A percentile compares a stretch with the other conserved stretches of the same genome.
Conservation (phyloP, 2,329 filamentous ascomycete species). For the Aphanoascus verrucosus region DNA sequence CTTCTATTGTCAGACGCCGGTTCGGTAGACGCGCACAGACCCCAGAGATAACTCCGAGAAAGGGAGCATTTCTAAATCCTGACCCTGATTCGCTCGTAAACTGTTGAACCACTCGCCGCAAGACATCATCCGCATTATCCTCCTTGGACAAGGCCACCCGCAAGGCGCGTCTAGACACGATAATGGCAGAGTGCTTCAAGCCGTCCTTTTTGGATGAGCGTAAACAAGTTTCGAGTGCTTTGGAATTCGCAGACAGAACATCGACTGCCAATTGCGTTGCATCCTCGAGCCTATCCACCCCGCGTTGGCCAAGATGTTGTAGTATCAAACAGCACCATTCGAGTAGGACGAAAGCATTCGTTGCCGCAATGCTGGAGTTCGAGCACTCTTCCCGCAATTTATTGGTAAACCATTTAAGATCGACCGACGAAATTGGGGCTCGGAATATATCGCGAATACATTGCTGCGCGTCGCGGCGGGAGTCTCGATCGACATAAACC, state of each 20-base stretch:
- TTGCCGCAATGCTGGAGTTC: conserved; percentile 66
- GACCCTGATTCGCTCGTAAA: conserved; percentile 59
- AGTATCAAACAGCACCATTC: conserved; percentile 82
- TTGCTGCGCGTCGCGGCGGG: conserved; percentile 69
- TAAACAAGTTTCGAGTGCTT: conserved; percentile 67
- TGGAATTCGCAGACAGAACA: conserved; percentile 58
- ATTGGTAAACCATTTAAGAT: conserved; percentile 49
- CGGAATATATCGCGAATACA: conserved; percentile 62
- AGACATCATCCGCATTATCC: conserved; percentile 48
- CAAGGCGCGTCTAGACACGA: conserved; percentile 68
- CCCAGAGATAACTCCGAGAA: conserved; percentile 78
- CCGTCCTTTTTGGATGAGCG: conserved; percentile 52
- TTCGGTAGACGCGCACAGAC: conserved; percentile 64
- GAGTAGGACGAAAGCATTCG: conserved; percentile 75
- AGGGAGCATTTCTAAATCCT: conserved; percentile 58
- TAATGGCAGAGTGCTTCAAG: conserved; percentile 61
- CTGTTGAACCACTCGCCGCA: conserved; percentile 52
- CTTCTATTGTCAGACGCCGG: conserved; percentile 52
- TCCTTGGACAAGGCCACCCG: conserved; percentile 58
- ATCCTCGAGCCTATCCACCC: conserved; percentile 47
- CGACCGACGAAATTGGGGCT: conserved; percentile 42
- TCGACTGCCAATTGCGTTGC: conserved; percentile 49
- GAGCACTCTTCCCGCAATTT: conserved; percentile 60
- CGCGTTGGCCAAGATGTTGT: conserved; percentile 50
- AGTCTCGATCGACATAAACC: conserved; percentile 74